phyloP scores from a whole-genome alignment of 768 basidiomycete species.

The Coprinopsis strossmayeri region DNA sequence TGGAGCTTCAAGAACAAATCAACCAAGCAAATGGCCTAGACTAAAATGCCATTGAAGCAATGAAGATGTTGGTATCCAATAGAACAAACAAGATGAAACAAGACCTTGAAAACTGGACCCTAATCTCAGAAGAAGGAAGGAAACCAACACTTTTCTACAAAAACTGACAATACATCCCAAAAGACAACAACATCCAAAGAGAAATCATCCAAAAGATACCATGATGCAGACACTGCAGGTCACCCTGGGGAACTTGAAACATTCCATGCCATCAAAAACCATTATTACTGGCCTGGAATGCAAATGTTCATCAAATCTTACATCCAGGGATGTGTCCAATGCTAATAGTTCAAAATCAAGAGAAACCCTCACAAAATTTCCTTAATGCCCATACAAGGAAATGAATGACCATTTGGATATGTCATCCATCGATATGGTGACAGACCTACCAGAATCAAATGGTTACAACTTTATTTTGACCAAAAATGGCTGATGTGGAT shows the following conservation, averaged over 20 bases:
- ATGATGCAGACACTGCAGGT: not conserved
- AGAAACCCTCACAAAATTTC: not conserved
- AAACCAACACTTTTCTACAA: not conserved
- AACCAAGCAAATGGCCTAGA: not conserved
- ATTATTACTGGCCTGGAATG: conserved; percentile 19
- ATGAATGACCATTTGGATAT: not conserved
- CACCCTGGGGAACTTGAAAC: conserved; percentile 11
- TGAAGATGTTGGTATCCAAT: not conserved
- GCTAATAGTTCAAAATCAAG: conserved; percentile 15
- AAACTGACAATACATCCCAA: conserved; percentile 7
- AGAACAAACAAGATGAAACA: not conserved
- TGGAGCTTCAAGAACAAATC: conserved; percentile 3
- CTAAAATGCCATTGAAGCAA: conserved; percentile 1
- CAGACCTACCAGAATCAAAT: conserved; percentile 11
- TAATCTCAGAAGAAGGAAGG: not conserved
- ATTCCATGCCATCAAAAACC: not conserved
- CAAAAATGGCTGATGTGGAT: conserved; percentile 12
- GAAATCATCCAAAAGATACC: conserved; percentile 1
- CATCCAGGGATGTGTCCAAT: conserved; percentile 15
- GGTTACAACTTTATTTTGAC: conserved; percentile 17
- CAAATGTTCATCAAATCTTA: conserved; percentile 13
- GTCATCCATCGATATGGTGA: conserved; percentile 17
- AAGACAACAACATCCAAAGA: not conserved
- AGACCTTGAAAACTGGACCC: not conserved
- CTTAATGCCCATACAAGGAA: not conserved